Base-by-base conservation (phyloP, 768 basidiomycete genomes). In the Suillus bovinus region DNA sequence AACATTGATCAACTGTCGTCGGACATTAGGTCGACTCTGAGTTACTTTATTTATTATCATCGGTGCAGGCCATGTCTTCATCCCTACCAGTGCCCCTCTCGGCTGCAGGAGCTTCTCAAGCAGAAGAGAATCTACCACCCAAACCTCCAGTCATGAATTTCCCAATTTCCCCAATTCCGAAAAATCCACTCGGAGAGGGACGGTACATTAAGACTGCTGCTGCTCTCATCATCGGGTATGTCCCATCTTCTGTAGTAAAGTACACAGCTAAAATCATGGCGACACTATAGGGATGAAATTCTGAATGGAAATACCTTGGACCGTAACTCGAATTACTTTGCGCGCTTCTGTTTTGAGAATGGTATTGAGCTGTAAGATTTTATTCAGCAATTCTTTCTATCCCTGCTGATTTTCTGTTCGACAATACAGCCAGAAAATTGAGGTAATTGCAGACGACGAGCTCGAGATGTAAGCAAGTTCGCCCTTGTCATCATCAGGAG, bases 391-490 rank as follows among this genome's bases (percentile, higher is more conserved):
- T 39, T 39, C 17, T 56, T 22, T 27, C 22, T 13, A 29, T 20
- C n/a, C 44, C 50, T 27, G 54, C 62, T 41, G 5, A 38, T 41
- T 65, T 78, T 75, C 54, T 46, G 29, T 52, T 11, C 2, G 52
- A 42, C 41, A 27, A 55, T 46, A 49, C 58, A 94, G 91, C 67
- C 93, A 92, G 74, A 86, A 90, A 50, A 86, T 96, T 70, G 94
- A 98, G 69, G 94, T 96, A 60, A 89, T 99, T 50, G 80, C 95
- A 2, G 96, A 98, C 70, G 88, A 93, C 54, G 92, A 96, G 72
- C 85, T 86, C 27, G 91, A 97, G 74, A 97, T 96, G 93, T 72
- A 38, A 42, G 61, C 57, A 39, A 34, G 13, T 17, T 33, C n/a
- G 31, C 8, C 55, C 17, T 39, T 44, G 29, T 27, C 14, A n/a